phyloP scores from a whole-genome alignment of 257 asterid genomes.

The Nicotiana attenuata region DNA sequence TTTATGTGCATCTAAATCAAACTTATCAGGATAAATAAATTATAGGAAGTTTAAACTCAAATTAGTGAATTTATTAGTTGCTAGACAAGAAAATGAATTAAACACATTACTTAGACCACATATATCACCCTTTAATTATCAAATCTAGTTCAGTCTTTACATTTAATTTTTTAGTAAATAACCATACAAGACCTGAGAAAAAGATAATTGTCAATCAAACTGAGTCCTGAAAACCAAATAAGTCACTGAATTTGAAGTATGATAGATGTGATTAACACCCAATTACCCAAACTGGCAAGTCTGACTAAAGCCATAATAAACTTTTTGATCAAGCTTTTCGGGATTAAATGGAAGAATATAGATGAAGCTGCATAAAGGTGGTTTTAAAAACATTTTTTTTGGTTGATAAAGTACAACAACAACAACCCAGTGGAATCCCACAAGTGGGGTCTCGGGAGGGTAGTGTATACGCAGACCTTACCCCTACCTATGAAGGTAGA shows the following conservation, averaged over 20 bases:
- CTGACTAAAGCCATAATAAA: neutral
- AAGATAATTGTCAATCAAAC: neutral
- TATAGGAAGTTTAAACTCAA: neutral
- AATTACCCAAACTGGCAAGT: neutral
- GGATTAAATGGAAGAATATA: neutral
- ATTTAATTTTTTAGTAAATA: neutral
- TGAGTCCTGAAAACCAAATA: neutral
- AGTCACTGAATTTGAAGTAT: neutral
- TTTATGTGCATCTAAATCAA: neutral
- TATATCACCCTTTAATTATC: neutral
- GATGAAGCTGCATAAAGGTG: too few relatives aligned
- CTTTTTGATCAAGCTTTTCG: neutral
- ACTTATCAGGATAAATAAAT: neutral
- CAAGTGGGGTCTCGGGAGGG: too few relatives aligned
- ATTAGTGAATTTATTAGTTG: neutral
- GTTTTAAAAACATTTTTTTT: neutral
- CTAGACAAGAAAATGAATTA: neutral
- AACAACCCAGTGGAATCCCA: too few relatives aligned
- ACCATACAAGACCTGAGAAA: neutral
- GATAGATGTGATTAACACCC: neutral
- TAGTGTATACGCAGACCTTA: too few relatives aligned
- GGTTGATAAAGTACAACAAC: neutral
- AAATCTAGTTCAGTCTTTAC: neutral
- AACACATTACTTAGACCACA: neutral
- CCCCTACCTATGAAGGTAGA: too few relatives aligned